Evolutionary conservation across 2,329 filamentous ascomycete genomes (phyloP).

Genomic region (Verticillium isaacii): DNA sequence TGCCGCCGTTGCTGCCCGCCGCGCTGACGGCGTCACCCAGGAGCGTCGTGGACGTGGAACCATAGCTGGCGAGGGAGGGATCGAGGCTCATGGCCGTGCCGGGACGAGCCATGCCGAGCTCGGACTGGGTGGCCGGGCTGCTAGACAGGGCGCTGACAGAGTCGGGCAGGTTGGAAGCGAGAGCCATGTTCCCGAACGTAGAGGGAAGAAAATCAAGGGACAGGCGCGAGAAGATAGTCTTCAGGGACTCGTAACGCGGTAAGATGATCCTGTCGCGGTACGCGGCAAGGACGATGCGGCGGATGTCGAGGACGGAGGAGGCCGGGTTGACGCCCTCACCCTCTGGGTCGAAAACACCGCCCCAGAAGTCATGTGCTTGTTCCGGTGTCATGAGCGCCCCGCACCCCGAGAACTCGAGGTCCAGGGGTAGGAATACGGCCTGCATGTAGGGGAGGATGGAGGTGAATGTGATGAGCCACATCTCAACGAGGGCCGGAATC

Average conservation of each 20-base stretch:
- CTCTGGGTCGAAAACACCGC: conserved; percentile 49
- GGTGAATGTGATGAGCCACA: conserved; percentile 92
- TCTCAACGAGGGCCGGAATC: conserved; percentile 85
- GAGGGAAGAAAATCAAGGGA: conserved; percentile 72
- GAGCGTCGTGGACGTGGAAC: conserved; percentile 73
- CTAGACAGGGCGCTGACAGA: conserved; percentile 40
- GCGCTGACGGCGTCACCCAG: conserved; percentile 58
- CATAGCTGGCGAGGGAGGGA: conserved; percentile 71
- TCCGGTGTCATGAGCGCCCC: conserved; percentile 73
- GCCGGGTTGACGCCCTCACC: conserved; percentile 39
- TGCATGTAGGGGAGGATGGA: conserved; percentile 90
- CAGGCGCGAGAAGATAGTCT: conserved; percentile 83
- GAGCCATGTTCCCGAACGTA: conserved; percentile 44
- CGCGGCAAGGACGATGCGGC: conserved; percentile 79
- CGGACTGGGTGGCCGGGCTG: conserved; percentile 41
- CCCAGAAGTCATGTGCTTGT: conserved; percentile 89
- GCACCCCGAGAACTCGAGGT: conserved; percentile 85
- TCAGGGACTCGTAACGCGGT: conserved; percentile 81
- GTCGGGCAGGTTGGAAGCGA: conserved; percentile 48
- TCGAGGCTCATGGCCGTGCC: conserved; percentile 74
- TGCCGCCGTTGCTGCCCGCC: conserved; percentile 41
- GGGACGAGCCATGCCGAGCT: conserved; percentile 45
- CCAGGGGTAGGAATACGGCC: conserved; percentile 87
- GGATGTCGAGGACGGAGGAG: conserved; percentile 68
- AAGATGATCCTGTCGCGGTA: conserved; percentile 89